Conservation (phyloP, 306 rosid species). For the Prunus salicina region DNA sequence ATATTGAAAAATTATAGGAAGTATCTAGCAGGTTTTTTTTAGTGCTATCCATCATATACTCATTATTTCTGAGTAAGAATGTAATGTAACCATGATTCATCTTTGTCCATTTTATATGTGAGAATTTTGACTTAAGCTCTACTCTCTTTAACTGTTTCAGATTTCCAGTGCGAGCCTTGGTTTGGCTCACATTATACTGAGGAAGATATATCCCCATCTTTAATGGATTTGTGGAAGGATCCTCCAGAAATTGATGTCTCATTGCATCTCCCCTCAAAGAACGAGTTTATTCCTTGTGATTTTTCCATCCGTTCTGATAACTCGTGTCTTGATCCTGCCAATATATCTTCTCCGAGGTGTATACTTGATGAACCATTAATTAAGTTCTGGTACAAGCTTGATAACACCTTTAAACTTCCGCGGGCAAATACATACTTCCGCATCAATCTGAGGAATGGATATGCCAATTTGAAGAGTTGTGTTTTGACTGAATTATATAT, state of each 20-base stretch:
- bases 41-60: background rate
- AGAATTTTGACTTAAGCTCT: background rate
- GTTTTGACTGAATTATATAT: conserved; percentile 73
- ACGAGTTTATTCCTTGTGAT: conserved; percentile 90
- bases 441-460: conserved; percentile 87
- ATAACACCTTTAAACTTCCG: conserved; percentile 72
- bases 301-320: conserved; percentile 64
- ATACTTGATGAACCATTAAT: conserved; percentile 80
- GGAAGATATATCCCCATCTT: conserved; percentile 65
- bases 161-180: conserved; percentile 77
- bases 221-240: conserved; percentile 78
- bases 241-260: conserved; percentile 69
- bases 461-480: conserved; percentile 51
- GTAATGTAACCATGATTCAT: background rate
- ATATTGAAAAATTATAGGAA: background rate
- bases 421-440: conserved; percentile 90
- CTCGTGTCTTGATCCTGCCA: conserved; percentile 28
- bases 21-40: conserved; percentile 1
- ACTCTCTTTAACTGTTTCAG: conserved; percentile 41
- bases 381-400: conserved; percentile 93
- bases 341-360: conserved; percentile 58
- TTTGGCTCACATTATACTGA: conserved; percentile 74
- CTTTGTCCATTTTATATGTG: conserved; percentile 1
- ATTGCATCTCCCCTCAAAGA: conserved; percentile 82
- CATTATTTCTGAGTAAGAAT: background rate